phyloP scores from a whole-genome alignment of 371 early-diverging fungal species.

The Actinomucor elegans region DNA sequence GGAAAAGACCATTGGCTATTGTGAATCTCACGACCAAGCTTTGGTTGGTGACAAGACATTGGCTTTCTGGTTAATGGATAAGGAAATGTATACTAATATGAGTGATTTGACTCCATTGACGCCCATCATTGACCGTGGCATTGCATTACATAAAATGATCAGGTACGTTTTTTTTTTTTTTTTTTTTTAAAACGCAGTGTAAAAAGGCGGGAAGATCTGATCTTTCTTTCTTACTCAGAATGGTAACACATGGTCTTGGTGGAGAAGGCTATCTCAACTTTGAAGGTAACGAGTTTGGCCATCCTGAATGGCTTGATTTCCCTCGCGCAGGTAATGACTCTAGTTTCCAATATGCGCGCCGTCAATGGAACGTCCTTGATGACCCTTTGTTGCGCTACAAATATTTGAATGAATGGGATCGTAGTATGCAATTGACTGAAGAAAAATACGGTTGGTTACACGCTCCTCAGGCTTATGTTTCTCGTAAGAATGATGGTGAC shows the following conservation, averaged over 20 bases:
- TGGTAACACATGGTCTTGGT: constrained; percentile 86
- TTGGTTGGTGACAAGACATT: constrained; percentile 96
- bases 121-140: constrained; percentile 90
- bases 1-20: constrained; percentile 92
- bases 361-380: constrained; percentile 91
- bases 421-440: constrained; percentile 80
- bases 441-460: constrained; percentile 69
- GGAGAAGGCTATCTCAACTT: constrained; percentile 97
- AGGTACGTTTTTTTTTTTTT: too few relatives aligned
- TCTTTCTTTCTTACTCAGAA: constrained; percentile 28
- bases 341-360: constrained; percentile 93
- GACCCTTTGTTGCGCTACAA: constrained; percentile 88
- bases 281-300: constrained; percentile 97
- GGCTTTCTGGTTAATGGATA: constrained; percentile 98
- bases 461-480: constrained; percentile 74
- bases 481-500: constrained; percentile 90
- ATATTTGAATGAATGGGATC: constrained; percentile 88
- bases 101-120: constrained; percentile 79
- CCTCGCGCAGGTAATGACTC: constrained; percentile 90
- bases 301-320: constrained; percentile 98
- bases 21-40: constrained; percentile 97
- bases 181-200: too few relatives aligned
- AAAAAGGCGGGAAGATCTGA: too few relatives aligned
- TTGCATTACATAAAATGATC: constrained; percentile 95
- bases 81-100: constrained; percentile 97